A percentile compares a stretch with the other conserved stretches of the same genome.
phyloP scores from a whole-genome alignment of 2,329 filamentous ascomycete species.

The Cercospora canescens region DNA sequence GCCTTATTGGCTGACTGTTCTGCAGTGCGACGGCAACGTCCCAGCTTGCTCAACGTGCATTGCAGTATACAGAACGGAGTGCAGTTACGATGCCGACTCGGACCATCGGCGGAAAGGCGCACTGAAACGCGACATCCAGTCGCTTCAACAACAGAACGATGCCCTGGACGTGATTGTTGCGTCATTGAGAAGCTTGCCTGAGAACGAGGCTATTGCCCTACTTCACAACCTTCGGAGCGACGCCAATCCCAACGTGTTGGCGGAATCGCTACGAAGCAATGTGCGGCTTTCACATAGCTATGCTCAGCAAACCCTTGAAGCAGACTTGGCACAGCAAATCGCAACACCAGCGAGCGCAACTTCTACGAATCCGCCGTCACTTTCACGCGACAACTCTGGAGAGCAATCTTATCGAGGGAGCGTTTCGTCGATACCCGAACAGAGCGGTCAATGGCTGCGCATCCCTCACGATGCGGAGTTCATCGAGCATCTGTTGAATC shows the following conservation, averaged over 20 bases:
- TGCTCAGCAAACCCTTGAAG: constrained; percentile 34
- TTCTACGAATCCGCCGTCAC: constrained; percentile 9
- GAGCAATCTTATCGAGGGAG: constrained; percentile 11
- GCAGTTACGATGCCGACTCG: constrained; percentile 51
- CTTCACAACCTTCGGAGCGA: constrained; percentile 46
- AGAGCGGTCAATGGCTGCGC: constrained; percentile 31
- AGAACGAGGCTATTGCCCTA: constrained; percentile 45
- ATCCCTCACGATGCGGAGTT: constrained; percentile 37
- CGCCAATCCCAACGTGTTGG: constrained; percentile 41
- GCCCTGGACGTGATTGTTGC: constrained; percentile 45
- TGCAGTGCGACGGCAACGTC: constrained; percentile 51
- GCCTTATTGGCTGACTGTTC: background rate
- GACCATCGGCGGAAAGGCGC: constrained; percentile 49
- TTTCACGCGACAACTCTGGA: constrained; percentile 23
- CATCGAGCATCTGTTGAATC: constrained; percentile 37
- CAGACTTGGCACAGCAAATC: constrained; percentile 34
- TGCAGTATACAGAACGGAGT: constrained; percentile 53
- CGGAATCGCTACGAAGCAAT: constrained; percentile 43
- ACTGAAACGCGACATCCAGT: constrained; percentile 42
- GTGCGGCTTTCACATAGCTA: constrained; percentile 38
- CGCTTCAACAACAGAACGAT: constrained; percentile 38
- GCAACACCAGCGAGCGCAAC: constrained; percentile 21
- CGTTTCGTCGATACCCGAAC: constrained; percentile 10
- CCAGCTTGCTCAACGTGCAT: constrained; percentile 53
- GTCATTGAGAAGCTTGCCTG: constrained; percentile 46